Conservation (phyloP, 495 filamentous ascomycete species). For the Aspergillus diversus region DNA sequence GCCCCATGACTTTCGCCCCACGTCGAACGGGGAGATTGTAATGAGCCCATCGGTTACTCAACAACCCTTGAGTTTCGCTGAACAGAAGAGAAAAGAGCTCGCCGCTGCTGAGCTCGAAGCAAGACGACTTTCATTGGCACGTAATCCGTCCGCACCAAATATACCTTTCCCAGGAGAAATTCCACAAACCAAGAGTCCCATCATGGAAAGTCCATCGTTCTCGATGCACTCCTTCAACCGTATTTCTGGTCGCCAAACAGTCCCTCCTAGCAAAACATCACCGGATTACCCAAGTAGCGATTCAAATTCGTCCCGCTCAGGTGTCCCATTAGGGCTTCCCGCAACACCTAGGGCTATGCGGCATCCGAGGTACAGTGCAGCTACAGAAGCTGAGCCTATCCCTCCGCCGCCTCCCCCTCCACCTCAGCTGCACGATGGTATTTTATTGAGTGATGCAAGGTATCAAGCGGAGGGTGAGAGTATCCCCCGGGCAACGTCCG, state of each 20-base stretch:
- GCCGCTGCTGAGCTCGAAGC: conserved; percentile 88
- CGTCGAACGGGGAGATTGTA: conserved; percentile 27
- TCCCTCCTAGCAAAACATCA: conserved; percentile 46
- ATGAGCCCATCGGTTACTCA: conserved; percentile 31
- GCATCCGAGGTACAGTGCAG: conserved; percentile 66
- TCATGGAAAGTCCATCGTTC: conserved; percentile 39
- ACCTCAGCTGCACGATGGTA: conserved; percentile 59
- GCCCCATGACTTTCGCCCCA: conserved; percentile 26
- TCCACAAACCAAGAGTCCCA: conserved; percentile 34
- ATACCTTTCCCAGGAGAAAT: conserved; percentile 79
- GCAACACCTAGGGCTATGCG: conserved; percentile 87
- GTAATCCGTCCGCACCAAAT: conserved; percentile 74
- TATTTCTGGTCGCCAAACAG: conserved; percentile 38
- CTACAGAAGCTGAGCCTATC: conserved; percentile 51
- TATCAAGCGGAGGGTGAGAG: conserved; percentile 63
- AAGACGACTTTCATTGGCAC: conserved; percentile 77
- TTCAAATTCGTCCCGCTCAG: conserved; percentile 46
- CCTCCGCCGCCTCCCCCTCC: conserved; percentile 15
- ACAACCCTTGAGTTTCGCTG: conserved; percentile 35
- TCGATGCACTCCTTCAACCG: conserved; percentile 47
- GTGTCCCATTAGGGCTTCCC: conserved; percentile 66
- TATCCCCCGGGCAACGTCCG: conserved; percentile 71
- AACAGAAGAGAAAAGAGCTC: conserved; percentile 66
- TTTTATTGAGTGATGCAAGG: conserved; percentile 62
- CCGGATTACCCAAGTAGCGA: conserved; percentile 51